These are phyloP conservation scores for Aspergillus sp. DNA, from an alignment of 2,329 filamentous ascomycete species.

Conservation along the genomic window DNA sequence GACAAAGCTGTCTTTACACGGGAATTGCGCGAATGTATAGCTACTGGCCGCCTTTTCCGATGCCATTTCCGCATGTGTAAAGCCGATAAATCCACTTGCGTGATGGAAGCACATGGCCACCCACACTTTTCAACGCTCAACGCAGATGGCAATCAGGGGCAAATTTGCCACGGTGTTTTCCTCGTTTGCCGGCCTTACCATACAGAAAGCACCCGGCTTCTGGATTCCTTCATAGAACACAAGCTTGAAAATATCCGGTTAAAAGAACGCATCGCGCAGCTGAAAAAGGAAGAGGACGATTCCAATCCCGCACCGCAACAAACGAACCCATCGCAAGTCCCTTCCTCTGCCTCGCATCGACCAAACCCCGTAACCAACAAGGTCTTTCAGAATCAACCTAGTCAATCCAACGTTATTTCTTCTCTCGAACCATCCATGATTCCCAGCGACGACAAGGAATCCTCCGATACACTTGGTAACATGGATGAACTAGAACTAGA, in stretches of 20 bases:
- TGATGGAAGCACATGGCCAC: conserved; percentile 91
- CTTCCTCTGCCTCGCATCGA: background rate
- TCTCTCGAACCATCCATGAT: conserved; percentile 11
- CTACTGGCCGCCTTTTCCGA: conserved; percentile 73
- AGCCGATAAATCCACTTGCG: conserved; percentile 69
- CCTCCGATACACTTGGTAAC: conserved; percentile 32
- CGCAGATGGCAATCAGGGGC: conserved; percentile 63
- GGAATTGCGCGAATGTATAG: conserved; percentile 87
- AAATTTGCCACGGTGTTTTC: conserved; percentile 83
- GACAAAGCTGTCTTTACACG: conserved; percentile 79
- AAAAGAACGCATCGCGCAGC: conserved; percentile 77
- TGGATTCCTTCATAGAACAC: conserved; percentile 93
- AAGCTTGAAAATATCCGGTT: conserved; percentile 94
- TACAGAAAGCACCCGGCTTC: conserved; percentile 77
- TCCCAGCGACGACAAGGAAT: conserved; percentile 41
- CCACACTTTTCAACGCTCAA: conserved; percentile 70
- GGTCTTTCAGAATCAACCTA: background rate
- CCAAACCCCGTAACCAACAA: background rate
- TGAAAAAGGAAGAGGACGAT: conserved; percentile 80
- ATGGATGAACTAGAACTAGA: conserved; percentile 48
- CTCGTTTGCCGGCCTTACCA: conserved; percentile 91
- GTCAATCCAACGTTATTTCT: background rate
- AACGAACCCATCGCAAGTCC: background rate
- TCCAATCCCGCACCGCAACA: conserved; percentile 61
- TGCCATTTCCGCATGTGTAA: conserved; percentile 84